phyloP scores from a whole-genome alignment of 768 basidiomycete genomes.

The Agaricus subrufescens region DNA sequence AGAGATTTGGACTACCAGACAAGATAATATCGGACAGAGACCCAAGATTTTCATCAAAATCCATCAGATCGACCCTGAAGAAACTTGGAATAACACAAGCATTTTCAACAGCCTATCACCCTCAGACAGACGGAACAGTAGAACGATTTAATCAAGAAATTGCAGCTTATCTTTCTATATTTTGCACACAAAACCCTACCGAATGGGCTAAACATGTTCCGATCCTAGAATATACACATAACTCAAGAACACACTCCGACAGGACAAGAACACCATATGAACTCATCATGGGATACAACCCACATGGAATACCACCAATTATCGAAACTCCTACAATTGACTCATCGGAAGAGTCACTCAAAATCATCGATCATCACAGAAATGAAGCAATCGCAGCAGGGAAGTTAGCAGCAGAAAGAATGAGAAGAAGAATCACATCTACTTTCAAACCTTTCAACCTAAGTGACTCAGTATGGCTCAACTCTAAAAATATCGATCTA shows the following conservation, averaged over 20 bases:
- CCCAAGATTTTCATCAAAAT: conserved; percentile 17
- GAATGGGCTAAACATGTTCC: neutral
- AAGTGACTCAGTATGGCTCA: neutral
- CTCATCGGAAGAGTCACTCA: neutral
- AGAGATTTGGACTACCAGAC: conserved; percentile 7
- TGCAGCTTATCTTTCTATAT: conserved; percentile 11
- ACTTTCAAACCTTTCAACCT: neutral
- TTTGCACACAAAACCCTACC: neutral
- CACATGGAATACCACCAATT: neutral
- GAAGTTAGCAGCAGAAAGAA: no score
- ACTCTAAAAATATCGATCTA: neutral
- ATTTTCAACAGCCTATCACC: conserved; percentile 31
- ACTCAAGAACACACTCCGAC: neutral
- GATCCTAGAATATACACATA: conserved; percentile 1
- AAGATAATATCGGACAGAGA: conserved; percentile 16
- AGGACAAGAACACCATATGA: neutral
- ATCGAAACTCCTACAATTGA: neutral
- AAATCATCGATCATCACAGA: no score
- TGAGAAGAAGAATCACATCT: no score
- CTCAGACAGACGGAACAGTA: conserved; percentile 19
- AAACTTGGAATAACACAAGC: conserved; percentile 16
- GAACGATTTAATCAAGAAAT: conserved; percentile 20
- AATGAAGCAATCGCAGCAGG: no score
- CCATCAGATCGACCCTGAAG: conserved; percentile 14
- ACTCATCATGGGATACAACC: neutral